phyloP scores from a whole-genome alignment of 192 early-diverging fungal genomes.

The Mortierella antarctica region DNA sequence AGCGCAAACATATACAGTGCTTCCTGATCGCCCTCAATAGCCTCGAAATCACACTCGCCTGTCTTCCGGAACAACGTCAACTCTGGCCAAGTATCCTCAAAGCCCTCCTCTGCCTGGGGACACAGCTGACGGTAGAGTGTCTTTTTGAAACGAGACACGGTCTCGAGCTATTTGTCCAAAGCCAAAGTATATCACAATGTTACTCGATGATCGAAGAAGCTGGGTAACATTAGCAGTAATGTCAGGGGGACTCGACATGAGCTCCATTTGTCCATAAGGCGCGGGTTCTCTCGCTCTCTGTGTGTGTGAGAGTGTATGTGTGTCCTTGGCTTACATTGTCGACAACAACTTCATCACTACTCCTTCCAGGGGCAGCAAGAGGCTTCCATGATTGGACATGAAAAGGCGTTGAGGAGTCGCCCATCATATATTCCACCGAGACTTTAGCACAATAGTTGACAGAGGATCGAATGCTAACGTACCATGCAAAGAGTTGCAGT shows the following conservation, averaged over 20 bases:
- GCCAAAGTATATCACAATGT: neutral
- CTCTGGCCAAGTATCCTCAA: conserved; percentile 40
- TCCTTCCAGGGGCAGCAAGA: conserved; percentile 2
- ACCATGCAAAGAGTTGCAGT: neutral
- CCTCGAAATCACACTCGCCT: conserved; percentile 15
- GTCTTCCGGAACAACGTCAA: conserved; percentile 22
- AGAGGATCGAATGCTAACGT: conserved; percentile 23
- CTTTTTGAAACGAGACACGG: conserved; percentile 46
- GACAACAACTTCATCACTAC: conserved; percentile 16
- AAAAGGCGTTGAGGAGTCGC: conserved; percentile 30
- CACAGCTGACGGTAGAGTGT: conserved; percentile 29
- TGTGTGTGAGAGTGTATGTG: too few relatives aligned
- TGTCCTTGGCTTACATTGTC: conserved; percentile 32
- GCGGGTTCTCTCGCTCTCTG: too few relatives aligned
- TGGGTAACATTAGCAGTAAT: neutral
- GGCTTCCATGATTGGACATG: conserved; percentile 31
- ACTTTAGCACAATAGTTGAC: conserved; percentile 49
- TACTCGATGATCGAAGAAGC: neutral
- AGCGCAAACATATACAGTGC: conserved; percentile 51
- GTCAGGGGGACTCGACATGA: neutral
- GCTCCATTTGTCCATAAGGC: too few relatives aligned
- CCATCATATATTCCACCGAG: conserved; percentile 38
- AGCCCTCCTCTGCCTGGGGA: conserved; percentile 16
- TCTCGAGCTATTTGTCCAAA: conserved; percentile 25
- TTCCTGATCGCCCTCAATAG: conserved; percentile 45